Evolutionary conservation across 2,329 filamentous ascomycete species (phyloP), one percentile per base, ranked within the genome.

Genomic region (Phaeosphaeria sp.): DNA sequence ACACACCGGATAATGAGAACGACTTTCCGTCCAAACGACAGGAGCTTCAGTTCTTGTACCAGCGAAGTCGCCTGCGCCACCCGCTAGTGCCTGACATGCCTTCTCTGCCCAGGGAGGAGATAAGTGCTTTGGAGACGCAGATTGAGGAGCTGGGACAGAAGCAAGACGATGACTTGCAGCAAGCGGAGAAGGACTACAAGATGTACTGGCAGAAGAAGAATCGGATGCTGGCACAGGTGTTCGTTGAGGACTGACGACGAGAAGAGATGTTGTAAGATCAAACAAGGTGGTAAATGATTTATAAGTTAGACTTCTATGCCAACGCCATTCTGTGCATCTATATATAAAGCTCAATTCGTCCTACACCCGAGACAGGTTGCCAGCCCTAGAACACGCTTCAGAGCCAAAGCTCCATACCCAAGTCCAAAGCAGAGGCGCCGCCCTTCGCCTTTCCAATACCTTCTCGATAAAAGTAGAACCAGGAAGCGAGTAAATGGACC

Each of bases 201-300:
- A 53, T 54, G 40, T 74, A 65, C 56, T 73, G 65, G 68, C 51
- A 63, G 36, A 67, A 55, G 61, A 75, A 75, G 64, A 57, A 60
- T 22, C 49, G 50, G 8, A 56, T 68, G 52, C 54, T 72, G 48
- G 59, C 51, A 18, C n/a, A 47, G 18, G 21, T 39, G 9, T 33
- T 45, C 25, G n/a, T 1, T 11, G 45, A 53, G 21, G 36, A 42
- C 15, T 47, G 42, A 53, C 33, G 17, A 27, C 17, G 36, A 51
- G 49, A 17, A 25, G 46, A 30, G 27, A 39, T 39, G 25, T 51
- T 53, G 42, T 36, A 47, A 24, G 43, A 25, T 45, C 3, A 45
- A 21, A 8, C 15, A 39, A 7, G 17, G 17, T n/a, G 36, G 36
- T n/a, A n/a, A 4, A 4, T n/a, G 17, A n/a, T n/a, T 17, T n/a